Evolutionary conservation across 1,284 basidiomycete species (phyloP).

Genomic region (Pyrrhoderma noxium): DNA sequence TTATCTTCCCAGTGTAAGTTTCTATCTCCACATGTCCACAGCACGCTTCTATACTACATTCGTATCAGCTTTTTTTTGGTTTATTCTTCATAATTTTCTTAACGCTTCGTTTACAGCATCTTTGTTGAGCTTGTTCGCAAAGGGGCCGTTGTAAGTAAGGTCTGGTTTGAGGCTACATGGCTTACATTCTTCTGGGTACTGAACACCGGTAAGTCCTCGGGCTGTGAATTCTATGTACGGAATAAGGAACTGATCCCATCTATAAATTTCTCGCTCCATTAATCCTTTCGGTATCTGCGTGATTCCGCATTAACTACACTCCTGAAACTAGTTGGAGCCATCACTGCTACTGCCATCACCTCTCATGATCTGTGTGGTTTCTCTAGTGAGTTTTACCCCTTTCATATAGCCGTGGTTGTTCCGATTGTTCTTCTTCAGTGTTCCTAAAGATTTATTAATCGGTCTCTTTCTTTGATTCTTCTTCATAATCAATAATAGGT

Average conservation of each 20-base stretch:
- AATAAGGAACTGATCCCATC: neutral
- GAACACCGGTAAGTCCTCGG: constrained; percentile 46
- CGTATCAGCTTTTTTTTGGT: neutral
- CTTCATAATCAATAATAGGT: constrained; percentile 2
- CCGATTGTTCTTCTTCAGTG: constrained; percentile 14
- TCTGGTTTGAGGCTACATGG: constrained; percentile 72
- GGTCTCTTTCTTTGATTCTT: constrained; percentile 5
- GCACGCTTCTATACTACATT: neutral
- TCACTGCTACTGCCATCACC: constrained; percentile 35
- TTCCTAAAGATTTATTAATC: neutral
- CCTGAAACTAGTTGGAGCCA: constrained; percentile 36
- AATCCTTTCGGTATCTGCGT: too few relatives aligned
- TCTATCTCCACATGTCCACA: neutral
- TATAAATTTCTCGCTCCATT: neutral
- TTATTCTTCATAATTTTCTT: constrained; percentile 7
- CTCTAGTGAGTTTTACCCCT: constrained; percentile 19
- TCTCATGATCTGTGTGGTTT: constrained; percentile 30
- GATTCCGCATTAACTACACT: neutral
- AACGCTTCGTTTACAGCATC: too few relatives aligned
- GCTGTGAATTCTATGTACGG: neutral
- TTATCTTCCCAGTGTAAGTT: constrained; percentile 55
- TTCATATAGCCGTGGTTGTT: constrained; percentile 15
- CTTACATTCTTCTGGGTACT: constrained; percentile 48
- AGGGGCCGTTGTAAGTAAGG: constrained; percentile 45
- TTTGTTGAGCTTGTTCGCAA: constrained; percentile 51